These are phyloP conservation scores for Umbelopsis isabellina DNA, from an alignment of 192 early-diverging fungal genomes.

Conservation along the genomic window DNA sequence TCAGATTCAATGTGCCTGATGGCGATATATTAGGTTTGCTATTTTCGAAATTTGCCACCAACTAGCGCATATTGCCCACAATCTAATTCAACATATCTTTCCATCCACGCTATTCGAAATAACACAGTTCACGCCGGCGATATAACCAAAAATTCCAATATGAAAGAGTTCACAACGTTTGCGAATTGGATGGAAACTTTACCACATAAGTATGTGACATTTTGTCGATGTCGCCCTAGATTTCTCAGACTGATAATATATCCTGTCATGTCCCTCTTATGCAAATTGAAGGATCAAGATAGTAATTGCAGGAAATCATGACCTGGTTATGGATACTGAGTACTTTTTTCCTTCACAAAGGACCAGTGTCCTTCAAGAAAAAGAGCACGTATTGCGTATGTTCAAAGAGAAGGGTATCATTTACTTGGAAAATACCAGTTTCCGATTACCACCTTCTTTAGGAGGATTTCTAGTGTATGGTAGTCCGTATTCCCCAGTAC, in stretches of 20 bases:
- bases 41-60: background rate
- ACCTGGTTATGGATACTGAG: conserved; percentile 27
- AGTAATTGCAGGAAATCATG: conserved; percentile 39
- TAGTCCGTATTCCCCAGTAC: conserved; percentile 30
- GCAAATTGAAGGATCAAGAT: conserved; percentile 27
- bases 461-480: conserved; percentile 31
- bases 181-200: conserved; percentile 34
- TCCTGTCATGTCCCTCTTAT: background rate
- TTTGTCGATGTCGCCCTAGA: background rate
- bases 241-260: background rate
- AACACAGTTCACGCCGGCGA: conserved; percentile 43
- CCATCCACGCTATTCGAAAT: background rate
- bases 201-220: conserved; percentile 37
- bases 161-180: conserved; percentile 21
- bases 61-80: background rate
- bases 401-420: conserved; percentile 25
- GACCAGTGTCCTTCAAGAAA: conserved; percentile 1
- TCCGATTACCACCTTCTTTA: conserved; percentile 22
- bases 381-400: background rate
- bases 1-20: conserved; percentile 29
- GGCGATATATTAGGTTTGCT: conserved; percentile 40
- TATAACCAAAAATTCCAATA: conserved; percentile 21
- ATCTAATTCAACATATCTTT: no score
- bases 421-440: conserved; percentile 38
- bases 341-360: conserved; percentile 8